Evolutionary conservation across 2,329 filamentous ascomycete genomes (phyloP).

Genomic region (Tolypocladium ovalisporum): DNA sequence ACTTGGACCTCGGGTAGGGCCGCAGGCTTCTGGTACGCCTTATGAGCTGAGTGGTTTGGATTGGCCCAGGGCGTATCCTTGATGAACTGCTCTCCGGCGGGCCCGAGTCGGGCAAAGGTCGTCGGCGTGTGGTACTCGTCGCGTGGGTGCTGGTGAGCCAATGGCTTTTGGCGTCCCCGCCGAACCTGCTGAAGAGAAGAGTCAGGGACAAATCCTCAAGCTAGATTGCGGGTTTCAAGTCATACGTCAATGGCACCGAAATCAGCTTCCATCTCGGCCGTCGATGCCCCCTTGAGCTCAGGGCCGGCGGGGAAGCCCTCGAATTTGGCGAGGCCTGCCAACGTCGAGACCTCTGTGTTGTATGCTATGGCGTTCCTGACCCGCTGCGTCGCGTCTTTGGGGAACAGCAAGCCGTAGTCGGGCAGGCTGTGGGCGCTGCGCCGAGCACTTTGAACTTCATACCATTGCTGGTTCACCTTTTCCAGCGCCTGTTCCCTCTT

Average conservation of each 20-base stretch:
- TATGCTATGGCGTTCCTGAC: slow-evolving; percentile 81
- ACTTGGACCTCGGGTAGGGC: slow-evolving; percentile 12
- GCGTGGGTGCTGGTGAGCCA: slow-evolving; percentile 21
- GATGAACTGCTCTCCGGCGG: slow-evolving; percentile 76
- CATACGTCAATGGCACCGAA: slow-evolving; percentile 75
- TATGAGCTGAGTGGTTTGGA: slow-evolving; percentile 66
- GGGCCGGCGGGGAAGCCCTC: slow-evolving; percentile 96
- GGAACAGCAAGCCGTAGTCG: slow-evolving; percentile 74
- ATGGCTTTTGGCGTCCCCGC: slow-evolving; percentile 24
- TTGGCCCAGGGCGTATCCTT: slow-evolving; percentile 91
- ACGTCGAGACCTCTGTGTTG: slow-evolving; percentile 85
- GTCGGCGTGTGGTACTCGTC: slow-evolving; percentile 31
- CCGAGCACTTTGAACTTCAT: slow-evolving; percentile 83
- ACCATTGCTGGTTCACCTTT: slow-evolving; percentile 78
- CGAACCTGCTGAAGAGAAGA: slow-evolving; percentile 19
- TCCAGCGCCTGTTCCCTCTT: slow-evolving; percentile 71
- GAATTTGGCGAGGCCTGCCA: slow-evolving; percentile 87
- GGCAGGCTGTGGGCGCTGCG: slow-evolving; percentile 70
- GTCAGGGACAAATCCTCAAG: slow-evolving; percentile 8
- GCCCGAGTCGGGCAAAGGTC: slow-evolving; percentile 40
- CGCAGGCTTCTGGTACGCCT: slow-evolving; percentile 29
- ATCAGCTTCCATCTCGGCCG: slow-evolving; percentile 73
- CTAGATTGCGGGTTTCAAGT: not conserved
- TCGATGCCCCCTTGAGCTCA: slow-evolving; percentile 60
- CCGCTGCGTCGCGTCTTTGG: slow-evolving; percentile 64